Base-by-base conservation (phyloP, 371 early-diverging fungal species). In the Smittium culicis region DNA sequence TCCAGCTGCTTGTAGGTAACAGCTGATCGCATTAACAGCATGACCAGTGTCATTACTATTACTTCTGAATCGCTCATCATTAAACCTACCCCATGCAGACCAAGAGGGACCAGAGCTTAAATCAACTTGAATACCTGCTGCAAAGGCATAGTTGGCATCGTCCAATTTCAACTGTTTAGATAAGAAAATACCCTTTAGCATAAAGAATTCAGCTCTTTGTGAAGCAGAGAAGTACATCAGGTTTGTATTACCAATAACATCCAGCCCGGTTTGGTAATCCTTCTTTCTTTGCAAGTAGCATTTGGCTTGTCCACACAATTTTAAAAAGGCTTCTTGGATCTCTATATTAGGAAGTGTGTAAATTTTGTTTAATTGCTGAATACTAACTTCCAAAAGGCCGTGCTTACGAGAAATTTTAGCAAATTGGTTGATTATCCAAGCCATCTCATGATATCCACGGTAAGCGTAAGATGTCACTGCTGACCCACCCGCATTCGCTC, bases 381-480 rank as follows among this genome's bases (percentile, higher is more conserved):
- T 88, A 72, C 98, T 97, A 3, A 98, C 98, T 59, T 96, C 93
- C 27, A 88, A 83, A 14, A 98, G 82, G n/a, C 86, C 85, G 69
- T 98, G 97, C 69, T 93, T 91, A 27, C 99, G 83, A 2, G 98
- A 94, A n/a, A 96, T 92, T 66, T 94, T 93, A 0, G 99, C 98
- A 75, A 99, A 99, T n/a, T 96, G 87, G 72, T 99, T 99, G 79
- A 97, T 96, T 58, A 96, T 94, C 98, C 99, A 98, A 0, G 99
- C 99, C 28, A 94, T 97, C 77, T 99, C 99, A 74, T 99, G 98
- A 77, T 94, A 96, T 3, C 99, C 99, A 29, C 97, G 88, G 75
- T 92, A 98, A 0, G 96, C 94, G 71, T 88, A 88, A 8, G 96
- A 89, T 70, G 88, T 89, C 20, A 80, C 74, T 24, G 86, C 81